Evolutionary conservation across 305 asterid genomes (phyloP), one percentile per base, ranked within the genome.

Genomic region (Rubia balearica): DNA sequence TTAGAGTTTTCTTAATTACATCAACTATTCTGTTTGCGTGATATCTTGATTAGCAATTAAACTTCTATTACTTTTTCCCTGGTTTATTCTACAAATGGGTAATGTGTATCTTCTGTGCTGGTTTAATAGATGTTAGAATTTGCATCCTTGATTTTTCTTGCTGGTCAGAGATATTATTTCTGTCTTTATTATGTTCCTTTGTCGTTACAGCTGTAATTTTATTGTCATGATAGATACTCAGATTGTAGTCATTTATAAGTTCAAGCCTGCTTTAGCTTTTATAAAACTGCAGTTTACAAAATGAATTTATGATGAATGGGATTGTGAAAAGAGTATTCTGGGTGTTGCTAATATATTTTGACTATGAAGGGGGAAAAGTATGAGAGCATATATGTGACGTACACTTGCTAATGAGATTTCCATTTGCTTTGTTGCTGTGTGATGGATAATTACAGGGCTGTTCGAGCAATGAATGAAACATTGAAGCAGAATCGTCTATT

Each of bases 381-480:
- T 48, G 30, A 55, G 45, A 55, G 6, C 40, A n/a, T n/a, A 11
- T 0, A 9, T n/a, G 5, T 56, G 56, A 27, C 4, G 43, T 27
- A 12, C 66, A 14, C 13, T 36, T 10, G 22, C 11, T 48, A 40
- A 14, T 51, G 36, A 42, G 60, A 7, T 30, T 70, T 73, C 65
- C 42, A 4, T 59, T 62, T 66, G 42, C 19, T 69, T 42, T 27
- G 33, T 60, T 27, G 60, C 27, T 71, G 41, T 67, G 55, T 65
- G 53, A 69, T 76, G 42, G 62, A 73, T 74, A 49, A 70, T 73
- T 10, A 53, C 65, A 95, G 98, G 90, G 99, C 99, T 81, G 99
- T 95, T 65, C 87, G 96, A 56, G 94, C 97, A 70, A 90, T 91
- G 98, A 95, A 88, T 79, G 98, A 90, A 84, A 83, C 96, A 38